Conservation (phyloP, 1,139 yeast species). For the Lodderomyces oxycetoniae region DNA sequence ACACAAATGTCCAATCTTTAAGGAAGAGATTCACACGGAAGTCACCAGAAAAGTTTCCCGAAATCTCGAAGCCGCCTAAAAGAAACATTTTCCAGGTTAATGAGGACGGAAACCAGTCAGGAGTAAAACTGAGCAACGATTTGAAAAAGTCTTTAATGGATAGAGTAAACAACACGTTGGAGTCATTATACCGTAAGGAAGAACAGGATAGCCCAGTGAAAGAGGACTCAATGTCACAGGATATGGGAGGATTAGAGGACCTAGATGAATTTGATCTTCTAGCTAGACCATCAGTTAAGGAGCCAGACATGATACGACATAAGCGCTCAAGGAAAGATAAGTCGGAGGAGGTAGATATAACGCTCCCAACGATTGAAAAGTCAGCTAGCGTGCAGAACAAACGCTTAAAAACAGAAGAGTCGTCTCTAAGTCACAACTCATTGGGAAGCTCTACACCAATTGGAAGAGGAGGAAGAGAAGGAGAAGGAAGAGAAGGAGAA, state of each 20-base stretch:
- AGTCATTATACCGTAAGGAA: slow-evolving; percentile 7
- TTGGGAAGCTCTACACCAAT: slow-evolving; percentile 1
- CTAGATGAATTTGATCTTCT: slow-evolving; percentile 6
- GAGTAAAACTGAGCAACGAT: slow-evolving; percentile 1
- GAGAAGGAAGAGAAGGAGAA: too few species aligned
- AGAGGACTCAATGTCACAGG: neutral
- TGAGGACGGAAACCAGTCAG: too few species aligned
- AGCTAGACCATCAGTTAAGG: neutral
- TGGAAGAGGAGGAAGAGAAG: too few species aligned
- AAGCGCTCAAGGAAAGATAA: too few species aligned
- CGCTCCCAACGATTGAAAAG: neutral
- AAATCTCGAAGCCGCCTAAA: too few species aligned
- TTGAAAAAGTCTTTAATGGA: slow-evolving; percentile 10
- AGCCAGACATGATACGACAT: too few species aligned
- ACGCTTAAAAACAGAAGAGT: too few species aligned
- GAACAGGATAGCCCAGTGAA: neutral
- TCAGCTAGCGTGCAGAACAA: neutral
- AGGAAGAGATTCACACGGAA: too few species aligned
- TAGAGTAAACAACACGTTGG: slow-evolving; percentile 13
- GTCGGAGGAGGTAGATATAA: neutral
- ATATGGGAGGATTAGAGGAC: neutral
- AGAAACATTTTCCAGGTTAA: too few species aligned
- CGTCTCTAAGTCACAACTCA: slow-evolving; percentile 1
- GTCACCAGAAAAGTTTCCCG: too few species aligned
- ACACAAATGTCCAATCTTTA: neutral